Conservation (phyloP, 2,329 filamentous ascomycete genomes). For the Arthrobotrys conoides region DNA sequence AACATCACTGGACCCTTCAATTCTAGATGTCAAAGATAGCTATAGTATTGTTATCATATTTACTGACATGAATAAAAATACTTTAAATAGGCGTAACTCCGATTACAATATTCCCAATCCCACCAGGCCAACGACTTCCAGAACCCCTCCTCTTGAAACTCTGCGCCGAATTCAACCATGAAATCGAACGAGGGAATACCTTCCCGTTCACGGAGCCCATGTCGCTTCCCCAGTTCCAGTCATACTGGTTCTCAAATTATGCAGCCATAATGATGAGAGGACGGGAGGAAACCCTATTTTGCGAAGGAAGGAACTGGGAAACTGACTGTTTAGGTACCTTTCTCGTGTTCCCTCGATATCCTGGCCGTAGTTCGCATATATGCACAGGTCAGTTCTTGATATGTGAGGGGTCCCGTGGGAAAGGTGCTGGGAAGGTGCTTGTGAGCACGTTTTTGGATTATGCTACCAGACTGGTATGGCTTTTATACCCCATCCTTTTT, state of each 20-base stretch:
- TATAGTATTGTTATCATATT: too few relatives aligned
- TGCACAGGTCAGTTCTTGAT: slow-evolving; percentile 86
- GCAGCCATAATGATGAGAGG: slow-evolving; percentile 79
- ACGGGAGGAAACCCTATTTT: slow-evolving; percentile 69
- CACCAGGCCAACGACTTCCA: slow-evolving; percentile 74
- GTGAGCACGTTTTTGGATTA: slow-evolving; percentile 83
- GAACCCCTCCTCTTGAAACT: slow-evolving; percentile 75
- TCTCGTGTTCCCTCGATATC: slow-evolving; percentile 42
- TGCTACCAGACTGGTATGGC: slow-evolving; percentile 74
- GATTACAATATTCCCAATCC: slow-evolving; percentile 79
- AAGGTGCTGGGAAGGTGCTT: slow-evolving; percentile 81
- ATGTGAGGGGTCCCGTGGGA: slow-evolving; percentile 79
- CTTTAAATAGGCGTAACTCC: slow-evolving; percentile 70
- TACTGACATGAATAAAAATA: not conserved
- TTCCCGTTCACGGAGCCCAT: slow-evolving; percentile 79
- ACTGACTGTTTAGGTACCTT: slow-evolving; percentile 72
- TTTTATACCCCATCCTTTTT: not conserved
- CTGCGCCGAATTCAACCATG: slow-evolving; percentile 77
- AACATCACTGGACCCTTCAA: not conserved
- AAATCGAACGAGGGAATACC: slow-evolving; percentile 80
- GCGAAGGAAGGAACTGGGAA: slow-evolving; percentile 74
- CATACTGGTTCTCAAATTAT: slow-evolving; percentile 82
- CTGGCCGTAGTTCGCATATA: slow-evolving; percentile 77
- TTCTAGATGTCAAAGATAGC: too few relatives aligned
- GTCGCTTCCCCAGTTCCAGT: slow-evolving; percentile 74